A percentile compares a stretch with the other conserved stretches of the same genome.
Evolutionary conservation across 371 early-diverging fungal genomes (phyloP).

Genomic region (Dichotomocladium elegans): DNA sequence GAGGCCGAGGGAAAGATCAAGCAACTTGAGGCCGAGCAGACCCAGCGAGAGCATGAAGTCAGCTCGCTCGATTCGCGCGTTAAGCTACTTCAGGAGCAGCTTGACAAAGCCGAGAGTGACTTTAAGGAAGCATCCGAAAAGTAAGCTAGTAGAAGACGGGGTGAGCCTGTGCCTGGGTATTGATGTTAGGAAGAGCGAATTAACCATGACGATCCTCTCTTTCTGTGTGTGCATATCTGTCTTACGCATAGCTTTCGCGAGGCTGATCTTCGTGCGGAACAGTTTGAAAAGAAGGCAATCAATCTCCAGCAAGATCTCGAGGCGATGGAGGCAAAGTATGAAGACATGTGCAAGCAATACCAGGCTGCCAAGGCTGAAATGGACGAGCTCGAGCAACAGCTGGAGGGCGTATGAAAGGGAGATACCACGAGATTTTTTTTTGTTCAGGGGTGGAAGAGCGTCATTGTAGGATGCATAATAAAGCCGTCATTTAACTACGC

Average conservation of each 20-base stretch:
- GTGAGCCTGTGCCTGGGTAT: too few species aligned
- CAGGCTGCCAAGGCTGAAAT: conserved; percentile 34
- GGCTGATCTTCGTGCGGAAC: conserved; percentile 69
- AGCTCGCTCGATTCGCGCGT: conserved; percentile 60
- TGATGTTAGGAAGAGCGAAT: too few species aligned
- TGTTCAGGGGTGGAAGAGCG: too few species aligned
- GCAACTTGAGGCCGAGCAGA: conserved; percentile 52
- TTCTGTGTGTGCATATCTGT: not conserved
- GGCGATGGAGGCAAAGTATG: conserved; percentile 27
- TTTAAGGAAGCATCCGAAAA: conserved; percentile 61
- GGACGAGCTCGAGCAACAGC: conserved; percentile 39
- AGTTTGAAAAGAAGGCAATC: conserved; percentile 33
- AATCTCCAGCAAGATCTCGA: conserved; percentile 18
- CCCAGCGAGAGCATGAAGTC: conserved; percentile 66
- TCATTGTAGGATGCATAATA: too few species aligned
- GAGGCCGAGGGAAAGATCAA: conserved; percentile 56
- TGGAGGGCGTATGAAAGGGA: conserved; percentile 31
- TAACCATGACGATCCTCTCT: conserved; percentile 10
- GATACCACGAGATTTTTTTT: too few species aligned
- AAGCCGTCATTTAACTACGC: too few species aligned
- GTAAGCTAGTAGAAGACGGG: conserved; percentile 48
- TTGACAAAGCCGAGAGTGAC: conserved; percentile 62
- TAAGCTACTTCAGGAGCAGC: conserved; percentile 58
- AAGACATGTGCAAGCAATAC: conserved; percentile 29
- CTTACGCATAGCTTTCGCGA: conserved; percentile 56